Percentiles rank a stretch among this genome's conserved stretches.
These are phyloP conservation scores for Datisca glomerata DNA, from an alignment of 306 rosid species.

Conservation along the genomic window DNA sequence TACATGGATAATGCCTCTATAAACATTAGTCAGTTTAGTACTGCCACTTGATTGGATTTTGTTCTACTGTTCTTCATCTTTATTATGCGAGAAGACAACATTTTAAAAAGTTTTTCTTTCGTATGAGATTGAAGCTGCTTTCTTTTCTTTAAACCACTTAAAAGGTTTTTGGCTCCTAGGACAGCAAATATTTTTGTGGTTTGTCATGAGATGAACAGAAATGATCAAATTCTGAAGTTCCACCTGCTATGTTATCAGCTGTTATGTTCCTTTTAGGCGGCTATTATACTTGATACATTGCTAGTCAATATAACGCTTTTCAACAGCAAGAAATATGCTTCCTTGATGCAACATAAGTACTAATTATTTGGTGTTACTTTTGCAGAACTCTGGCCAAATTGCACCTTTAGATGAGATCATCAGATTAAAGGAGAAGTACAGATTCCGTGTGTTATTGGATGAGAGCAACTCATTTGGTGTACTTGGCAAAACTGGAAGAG, in stretches of 20 bases:
- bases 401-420: slow-evolving; percentile 85
- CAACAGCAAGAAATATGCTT: background rate
- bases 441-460: slow-evolving; percentile 80
- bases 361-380: slow-evolving; percentile 2
- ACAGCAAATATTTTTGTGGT: background rate
- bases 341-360: too few relatives aligned
- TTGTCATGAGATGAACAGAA: background rate
- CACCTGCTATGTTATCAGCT: background rate
- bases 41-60: background rate
- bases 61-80: background rate
- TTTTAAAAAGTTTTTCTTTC: too few relatives aligned
- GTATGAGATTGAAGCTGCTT: too few relatives aligned
- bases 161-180: background rate
- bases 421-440: slow-evolving; percentile 75
- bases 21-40: too few relatives aligned
- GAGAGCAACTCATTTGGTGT: slow-evolving; percentile 98
- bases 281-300: too few relatives aligned
- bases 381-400: slow-evolving; percentile 93
- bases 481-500: slow-evolving; percentile 87
- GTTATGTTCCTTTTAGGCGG: background rate
- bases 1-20: too few relatives aligned
- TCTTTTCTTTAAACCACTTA: background rate
- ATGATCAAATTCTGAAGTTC: background rate
- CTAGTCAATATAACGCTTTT: too few relatives aligned
- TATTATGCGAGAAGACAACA: background rate